These are phyloP conservation scores for Karstenula rhodostoma DNA, from an alignment of 2,329 filamentous ascomycete species.

Conservation along the genomic window DNA sequence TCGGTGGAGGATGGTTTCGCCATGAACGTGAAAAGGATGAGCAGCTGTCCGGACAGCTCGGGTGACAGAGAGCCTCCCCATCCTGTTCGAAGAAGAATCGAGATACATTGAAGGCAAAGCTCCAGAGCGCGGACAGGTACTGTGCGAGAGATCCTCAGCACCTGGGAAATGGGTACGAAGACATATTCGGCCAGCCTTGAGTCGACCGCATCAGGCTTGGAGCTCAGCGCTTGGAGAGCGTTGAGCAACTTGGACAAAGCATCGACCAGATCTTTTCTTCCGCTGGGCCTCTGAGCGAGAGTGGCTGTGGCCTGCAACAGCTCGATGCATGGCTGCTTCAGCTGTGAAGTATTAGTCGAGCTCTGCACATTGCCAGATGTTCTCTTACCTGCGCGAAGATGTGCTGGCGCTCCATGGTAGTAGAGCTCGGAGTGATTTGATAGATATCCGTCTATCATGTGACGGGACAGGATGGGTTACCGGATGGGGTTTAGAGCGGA, in stretches of 20 bases:
- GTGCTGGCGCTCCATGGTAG: constrained; percentile 48
- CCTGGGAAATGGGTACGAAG: constrained; percentile 90
- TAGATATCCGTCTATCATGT: not conserved
- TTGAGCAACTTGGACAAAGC: constrained; percentile 57
- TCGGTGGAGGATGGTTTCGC: constrained; percentile 72
- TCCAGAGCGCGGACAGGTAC: constrained; percentile 79
- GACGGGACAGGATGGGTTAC: constrained; percentile 2
- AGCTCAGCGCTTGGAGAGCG: constrained; percentile 46
- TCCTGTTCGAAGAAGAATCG: constrained; percentile 75
- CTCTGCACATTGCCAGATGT: not conserved
- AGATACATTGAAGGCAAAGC: constrained; percentile 76
- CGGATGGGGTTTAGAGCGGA: constrained; percentile 6
- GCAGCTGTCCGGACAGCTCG: constrained; percentile 80
- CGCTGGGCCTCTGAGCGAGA: constrained; percentile 57
- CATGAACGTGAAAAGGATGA: constrained; percentile 84
- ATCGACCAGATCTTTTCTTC: constrained; percentile 57
- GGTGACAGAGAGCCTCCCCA: constrained; percentile 78
- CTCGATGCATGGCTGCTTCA: constrained; percentile 67
- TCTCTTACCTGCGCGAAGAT: constrained; percentile 49
- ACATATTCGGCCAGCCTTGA: constrained; percentile 89
- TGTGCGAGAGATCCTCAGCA: constrained; percentile 78
- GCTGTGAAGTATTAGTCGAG: constrained; percentile 44
- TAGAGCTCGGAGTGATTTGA: not conserved
- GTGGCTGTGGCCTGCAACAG: constrained; percentile 63
- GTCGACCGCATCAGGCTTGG: constrained; percentile 64